Conservation (phyloP, 305 asterid species). For the Fraxinus paxiana region DNA sequence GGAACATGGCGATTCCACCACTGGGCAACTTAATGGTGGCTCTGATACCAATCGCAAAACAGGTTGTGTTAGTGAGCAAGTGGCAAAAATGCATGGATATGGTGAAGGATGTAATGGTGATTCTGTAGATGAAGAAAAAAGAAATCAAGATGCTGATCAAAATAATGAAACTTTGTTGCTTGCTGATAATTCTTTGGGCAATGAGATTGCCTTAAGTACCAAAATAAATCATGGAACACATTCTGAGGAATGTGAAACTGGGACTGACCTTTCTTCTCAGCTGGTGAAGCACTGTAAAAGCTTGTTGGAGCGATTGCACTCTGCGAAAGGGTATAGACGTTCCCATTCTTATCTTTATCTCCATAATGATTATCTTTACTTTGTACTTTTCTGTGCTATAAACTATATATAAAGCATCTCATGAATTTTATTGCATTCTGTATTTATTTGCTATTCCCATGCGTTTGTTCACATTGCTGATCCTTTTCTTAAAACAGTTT, state of each 20-base stretch:
- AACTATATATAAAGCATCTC: not conserved
- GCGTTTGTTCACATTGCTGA: slow-evolving; percentile 20
- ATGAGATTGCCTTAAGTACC: not conserved
- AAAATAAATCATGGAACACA: slow-evolving; percentile 17
- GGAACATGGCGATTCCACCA: slow-evolving; percentile 26
- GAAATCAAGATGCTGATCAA: slow-evolving; percentile 32
- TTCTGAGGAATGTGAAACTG: slow-evolving; percentile 34
- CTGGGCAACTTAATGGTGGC: slow-evolving; percentile 23
- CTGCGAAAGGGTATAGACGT: slow-evolving; percentile 49
- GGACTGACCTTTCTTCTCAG: slow-evolving; percentile 34
- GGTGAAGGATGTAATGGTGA: slow-evolving; percentile 30
- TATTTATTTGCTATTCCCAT: not conserved
- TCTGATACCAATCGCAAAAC: slow-evolving; percentile 25
- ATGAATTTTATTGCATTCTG: slow-evolving; percentile 7
- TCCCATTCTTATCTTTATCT: slow-evolving; percentile 1
- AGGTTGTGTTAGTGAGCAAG: slow-evolving; percentile 18
- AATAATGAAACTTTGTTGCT: slow-evolving; percentile 30
- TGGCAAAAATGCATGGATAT: slow-evolving; percentile 22
- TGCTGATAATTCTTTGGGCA: slow-evolving; percentile 21
- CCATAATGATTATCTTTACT: not conserved
- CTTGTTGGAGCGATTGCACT: slow-evolving; percentile 59
- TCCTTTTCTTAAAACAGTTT: slow-evolving; percentile 40
- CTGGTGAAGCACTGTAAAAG: slow-evolving; percentile 56
- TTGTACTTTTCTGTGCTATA: not conserved
- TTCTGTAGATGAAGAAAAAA: slow-evolving; percentile 30